These are phyloP conservation scores for Russula sp. DNA, from an alignment of 768 basidiomycete species.

Conservation along the genomic window DNA sequence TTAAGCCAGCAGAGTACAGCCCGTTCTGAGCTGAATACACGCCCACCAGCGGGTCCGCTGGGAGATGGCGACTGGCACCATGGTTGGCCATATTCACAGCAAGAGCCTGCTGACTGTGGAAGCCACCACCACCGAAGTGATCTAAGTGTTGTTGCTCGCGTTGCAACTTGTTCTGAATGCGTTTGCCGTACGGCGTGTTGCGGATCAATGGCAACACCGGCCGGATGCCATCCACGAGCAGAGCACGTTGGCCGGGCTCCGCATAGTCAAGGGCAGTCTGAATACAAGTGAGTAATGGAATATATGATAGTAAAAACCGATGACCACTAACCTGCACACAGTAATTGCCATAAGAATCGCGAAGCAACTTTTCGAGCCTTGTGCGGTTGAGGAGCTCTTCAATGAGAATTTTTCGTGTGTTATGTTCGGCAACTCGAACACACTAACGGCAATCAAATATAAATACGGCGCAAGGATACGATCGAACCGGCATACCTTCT, in stretches of 20 bases:
- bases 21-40: slow-evolving; percentile 62
- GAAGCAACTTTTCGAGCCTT: slow-evolving; percentile 89
- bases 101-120: slow-evolving; percentile 58
- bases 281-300: slow-evolving; percentile 36
- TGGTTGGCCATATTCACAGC: slow-evolving; percentile 55
- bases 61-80: slow-evolving; percentile 53
- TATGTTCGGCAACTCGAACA: slow-evolving; percentile 94
- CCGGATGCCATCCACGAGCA: slow-evolving; percentile 95
- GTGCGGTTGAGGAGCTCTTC: slow-evolving; percentile 93
- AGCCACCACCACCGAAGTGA: slow-evolving; percentile 52
- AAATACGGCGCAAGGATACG: background rate
- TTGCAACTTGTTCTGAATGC: slow-evolving; percentile 97
- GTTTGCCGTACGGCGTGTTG: slow-evolving; percentile 99
- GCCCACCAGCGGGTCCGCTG: slow-evolving; percentile 55
- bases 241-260: slow-evolving; percentile 85
- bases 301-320: slow-evolving; percentile 2
- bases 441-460: slow-evolving; percentile 39
- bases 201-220: slow-evolving; percentile 98
- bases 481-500: slow-evolving; percentile 58
- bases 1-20: slow-evolving; percentile 60
- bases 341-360: slow-evolving; percentile 96
- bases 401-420: slow-evolving; percentile 89
- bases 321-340: slow-evolving; percentile 70
- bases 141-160: slow-evolving; percentile 75
- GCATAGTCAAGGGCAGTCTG: slow-evolving; percentile 98